Evolutionary conservation across 2,329 filamentous ascomycete species (phyloP), one percentile per base, ranked within the genome.

Genomic region (Colletotrichum gloeosporioides): DNA sequence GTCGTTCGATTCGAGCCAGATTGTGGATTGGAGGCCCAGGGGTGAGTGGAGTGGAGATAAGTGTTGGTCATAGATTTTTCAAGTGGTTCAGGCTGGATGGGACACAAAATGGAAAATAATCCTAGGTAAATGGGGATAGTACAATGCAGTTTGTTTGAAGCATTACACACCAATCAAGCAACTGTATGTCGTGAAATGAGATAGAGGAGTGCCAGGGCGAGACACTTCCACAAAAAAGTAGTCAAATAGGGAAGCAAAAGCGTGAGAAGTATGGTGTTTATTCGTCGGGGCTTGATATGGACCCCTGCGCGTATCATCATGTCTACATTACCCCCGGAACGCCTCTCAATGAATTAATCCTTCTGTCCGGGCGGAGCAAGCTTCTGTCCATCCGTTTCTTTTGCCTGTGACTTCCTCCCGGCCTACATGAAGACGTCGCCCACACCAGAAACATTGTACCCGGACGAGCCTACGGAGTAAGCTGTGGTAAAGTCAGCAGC

Each of bases 371-470:
- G 18, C 31, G 32, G 44, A 22, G 27, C 57, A 32, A 27, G n/a
- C 31, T 32, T 44, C 39, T 15, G 31, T 32, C 16, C 59, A 32
- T 62, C 18, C 27, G n/a, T n/a, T 22, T 53, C 36, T 32, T 31
- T 16, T 25, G 16, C 22, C n/a, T 62, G 31, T 18, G 31, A 32
- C 25, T 49, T 29, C 15, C 39, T 29, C 18, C 34, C 27, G 15
- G 18, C 22, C 62, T 75, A 82, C 71, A 62, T 79, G 69, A 78
- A 78, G 63, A 84, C 77, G 71, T 81, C 81, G 36, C 82, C 78
- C 12, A 80, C 68, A 15, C 80, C 77, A 2, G 73, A 62, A 55
- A 81, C 69, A 31, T 72, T 77, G 55, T 77, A 79, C 69, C 73
- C 69, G 15, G 78, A 80, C 16, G 78, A 69, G 16, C 71, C n/a